Evolutionary conservation across 2,329 filamentous ascomycete genomes (phyloP).

Genomic region (Fusarium lyarnte): DNA sequence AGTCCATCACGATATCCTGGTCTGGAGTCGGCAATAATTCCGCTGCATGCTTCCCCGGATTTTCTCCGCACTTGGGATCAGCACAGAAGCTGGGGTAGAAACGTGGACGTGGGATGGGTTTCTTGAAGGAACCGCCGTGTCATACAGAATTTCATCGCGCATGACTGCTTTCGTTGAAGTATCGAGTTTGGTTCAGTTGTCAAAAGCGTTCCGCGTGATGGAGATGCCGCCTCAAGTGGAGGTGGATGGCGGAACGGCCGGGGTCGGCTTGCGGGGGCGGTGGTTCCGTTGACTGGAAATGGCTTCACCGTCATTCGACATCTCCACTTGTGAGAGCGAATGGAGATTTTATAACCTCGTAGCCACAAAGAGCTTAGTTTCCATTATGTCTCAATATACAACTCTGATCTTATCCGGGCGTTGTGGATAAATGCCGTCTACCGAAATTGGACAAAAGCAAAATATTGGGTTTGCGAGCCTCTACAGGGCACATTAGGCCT

Average conservation of each 20-base stretch:
- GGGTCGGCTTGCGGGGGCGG: not conserved
- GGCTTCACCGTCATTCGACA: not conserved
- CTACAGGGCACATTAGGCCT: not conserved
- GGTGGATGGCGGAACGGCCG: not conserved
- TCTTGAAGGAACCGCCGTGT: not conserved
- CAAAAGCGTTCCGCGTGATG: no score
- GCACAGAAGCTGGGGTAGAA: not conserved
- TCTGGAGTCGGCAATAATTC: not conserved
- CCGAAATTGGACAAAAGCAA: not conserved
- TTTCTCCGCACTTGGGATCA: not conserved
- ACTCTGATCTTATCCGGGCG: no score
- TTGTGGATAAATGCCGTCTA: no score
- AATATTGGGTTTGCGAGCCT: not conserved
- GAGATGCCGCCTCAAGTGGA: not conserved
- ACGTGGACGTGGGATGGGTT: not conserved
- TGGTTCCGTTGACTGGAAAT: not conserved
- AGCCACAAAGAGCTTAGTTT: not conserved
- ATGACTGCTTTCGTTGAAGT: not conserved
- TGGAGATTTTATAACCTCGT: not conserved
- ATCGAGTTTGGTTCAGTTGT: not conserved
- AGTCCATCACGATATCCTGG: not conserved
- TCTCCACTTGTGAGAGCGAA: not conserved
- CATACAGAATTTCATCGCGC: no score
- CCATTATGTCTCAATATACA: no score
- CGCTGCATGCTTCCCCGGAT: conserved; percentile 1